Conservation (phyloP, 257 asterid species). For the Plantago elongata region DNA sequence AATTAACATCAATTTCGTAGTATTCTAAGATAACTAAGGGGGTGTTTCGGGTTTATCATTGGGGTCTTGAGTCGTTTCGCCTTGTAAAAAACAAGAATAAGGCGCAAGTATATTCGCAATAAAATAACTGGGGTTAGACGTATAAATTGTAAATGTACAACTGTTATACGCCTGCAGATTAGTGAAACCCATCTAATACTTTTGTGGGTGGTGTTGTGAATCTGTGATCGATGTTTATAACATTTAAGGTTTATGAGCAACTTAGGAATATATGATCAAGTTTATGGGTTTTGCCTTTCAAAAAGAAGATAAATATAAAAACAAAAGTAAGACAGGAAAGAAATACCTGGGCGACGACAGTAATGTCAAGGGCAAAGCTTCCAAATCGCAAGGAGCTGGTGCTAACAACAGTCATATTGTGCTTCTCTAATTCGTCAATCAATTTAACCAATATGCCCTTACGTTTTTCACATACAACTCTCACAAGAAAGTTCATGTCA, state of each 20-base stretch:
- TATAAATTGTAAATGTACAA: too few species aligned
- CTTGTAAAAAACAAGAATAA: background rate
- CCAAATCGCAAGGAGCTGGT: conserved; percentile 27
- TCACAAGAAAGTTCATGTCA: conserved; percentile 21
- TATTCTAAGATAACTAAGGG: too few species aligned
- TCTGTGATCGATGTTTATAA: too few species aligned
- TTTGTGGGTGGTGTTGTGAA: too few species aligned
- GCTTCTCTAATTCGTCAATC: conserved; percentile 27
- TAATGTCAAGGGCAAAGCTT: conserved; percentile 23
- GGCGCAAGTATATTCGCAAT: background rate
- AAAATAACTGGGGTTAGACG: too few species aligned
- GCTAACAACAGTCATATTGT: conserved; percentile 23
- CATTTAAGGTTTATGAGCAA: too few species aligned
- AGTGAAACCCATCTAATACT: too few species aligned
- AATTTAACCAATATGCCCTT: conserved; percentile 24
- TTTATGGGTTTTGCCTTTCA: too few species aligned
- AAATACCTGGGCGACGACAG: conserved; percentile 30
- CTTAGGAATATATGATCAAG: too few species aligned
- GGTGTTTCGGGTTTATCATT: background rate
- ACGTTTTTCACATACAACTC: conserved; percentile 27
- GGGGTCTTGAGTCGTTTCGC: conserved; percentile 14
- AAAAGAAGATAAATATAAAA: too few species aligned
- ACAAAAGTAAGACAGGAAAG: background rate
- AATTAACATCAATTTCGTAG: too few species aligned
- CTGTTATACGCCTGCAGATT: too few species aligned